Percentiles rank a stretch among this genome's conserved stretches.
These are phyloP conservation scores for Groenewaldozyma sp. DNA, from an alignment of 1,139 yeast species.

Conservation along the genomic window DNA sequence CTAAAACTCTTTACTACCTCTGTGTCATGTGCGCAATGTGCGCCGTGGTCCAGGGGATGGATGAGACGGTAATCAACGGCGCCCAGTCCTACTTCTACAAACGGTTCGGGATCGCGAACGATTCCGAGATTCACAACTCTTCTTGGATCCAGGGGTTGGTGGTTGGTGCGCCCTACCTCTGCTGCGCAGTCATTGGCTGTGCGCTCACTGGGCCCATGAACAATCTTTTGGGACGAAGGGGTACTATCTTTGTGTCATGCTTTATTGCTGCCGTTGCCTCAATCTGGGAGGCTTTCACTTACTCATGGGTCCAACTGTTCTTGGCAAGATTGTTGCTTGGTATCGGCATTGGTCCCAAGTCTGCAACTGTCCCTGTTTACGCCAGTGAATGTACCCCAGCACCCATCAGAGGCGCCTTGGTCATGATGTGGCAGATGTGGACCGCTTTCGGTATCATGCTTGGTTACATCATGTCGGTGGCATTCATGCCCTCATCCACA, in stretches of 20 bases:
- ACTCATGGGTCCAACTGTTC: conserved; percentile 67
- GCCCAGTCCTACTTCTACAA: conserved; percentile 64
- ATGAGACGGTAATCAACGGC: conserved; percentile 79
- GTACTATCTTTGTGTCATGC: conserved; percentile 64
- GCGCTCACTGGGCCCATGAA: conserved; percentile 68
- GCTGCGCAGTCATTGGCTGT: conserved; percentile 61
- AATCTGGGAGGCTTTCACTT: conserved; percentile 68
- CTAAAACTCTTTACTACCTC: conserved; percentile 49
- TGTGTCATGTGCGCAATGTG: conserved; percentile 75
- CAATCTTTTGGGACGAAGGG: conserved; percentile 56
- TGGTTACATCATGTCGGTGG: conserved; percentile 64
- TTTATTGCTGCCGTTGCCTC: conserved; percentile 56
- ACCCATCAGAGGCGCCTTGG: conserved; percentile 66
- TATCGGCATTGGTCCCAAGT: conserved; percentile 71
- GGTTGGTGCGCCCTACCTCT: conserved; percentile 74
- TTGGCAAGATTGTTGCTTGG: conserved; percentile 67
- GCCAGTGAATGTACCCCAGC: conserved; percentile 78
- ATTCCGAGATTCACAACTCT: conserved; percentile 33
- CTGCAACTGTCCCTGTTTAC: conserved; percentile 74
- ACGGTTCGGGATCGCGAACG: conserved; percentile 42
- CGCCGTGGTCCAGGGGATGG: conserved; percentile 92
- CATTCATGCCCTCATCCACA: conserved; percentile 43
- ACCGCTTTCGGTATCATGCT: conserved; percentile 82
- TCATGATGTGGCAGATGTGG: conserved; percentile 85
- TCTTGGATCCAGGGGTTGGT: conserved; percentile 68